Evolutionary conservation across 306 rosid genomes (phyloP), one percentile per base, ranked within the genome.

Genomic region (Luffa aegyptiaca): DNA sequence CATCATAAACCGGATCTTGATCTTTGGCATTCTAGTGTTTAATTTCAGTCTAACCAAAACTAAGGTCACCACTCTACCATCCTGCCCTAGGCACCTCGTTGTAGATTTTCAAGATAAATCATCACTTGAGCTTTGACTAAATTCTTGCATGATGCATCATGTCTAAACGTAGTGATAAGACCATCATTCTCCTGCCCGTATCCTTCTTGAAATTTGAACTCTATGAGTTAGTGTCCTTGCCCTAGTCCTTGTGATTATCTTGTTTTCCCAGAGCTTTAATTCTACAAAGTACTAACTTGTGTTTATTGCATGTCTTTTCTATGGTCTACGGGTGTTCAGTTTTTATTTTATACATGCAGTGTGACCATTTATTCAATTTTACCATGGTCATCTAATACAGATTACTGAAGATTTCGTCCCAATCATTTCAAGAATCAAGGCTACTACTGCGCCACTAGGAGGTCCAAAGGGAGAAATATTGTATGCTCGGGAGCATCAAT

Each of bases 381-480:
- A 71, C 37, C 8, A 10, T 13, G 42, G 58, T 72, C 42, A 14
- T 72, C 31, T 72, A 48, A 73, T 51, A 69, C 88, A 95, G 98
- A 93, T 91, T 48, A 76, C 87, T 83, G 97, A 90, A 89, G 98
- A 92, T 88, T 92, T 95, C 77, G 10, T 84, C 80, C 97, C 98
- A 33, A 83, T 92, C 82, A 75, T 95, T 84, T 85, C 88, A 68
- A 92, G 97, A 85, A 91, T 92, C 83, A 95, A 85, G 86, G 95
- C 97, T 81, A 84, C 87, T 64, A 48, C 88, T 17, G 89, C 98
- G 8, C 93, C 97, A 75, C 83, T 91, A 49, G 96, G 94, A 81
- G 95, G 97, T 81, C 93, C 96, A 17, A 95, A 90, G 91, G 98
- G 97, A 42, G 98, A 92, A 87, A 89, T 95, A 86, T 80, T 89